These are phyloP conservation scores for Penicillium rolfsii DNA, from an alignment of 2,329 filamentous ascomycete genomes.

Conservation along the genomic window DNA sequence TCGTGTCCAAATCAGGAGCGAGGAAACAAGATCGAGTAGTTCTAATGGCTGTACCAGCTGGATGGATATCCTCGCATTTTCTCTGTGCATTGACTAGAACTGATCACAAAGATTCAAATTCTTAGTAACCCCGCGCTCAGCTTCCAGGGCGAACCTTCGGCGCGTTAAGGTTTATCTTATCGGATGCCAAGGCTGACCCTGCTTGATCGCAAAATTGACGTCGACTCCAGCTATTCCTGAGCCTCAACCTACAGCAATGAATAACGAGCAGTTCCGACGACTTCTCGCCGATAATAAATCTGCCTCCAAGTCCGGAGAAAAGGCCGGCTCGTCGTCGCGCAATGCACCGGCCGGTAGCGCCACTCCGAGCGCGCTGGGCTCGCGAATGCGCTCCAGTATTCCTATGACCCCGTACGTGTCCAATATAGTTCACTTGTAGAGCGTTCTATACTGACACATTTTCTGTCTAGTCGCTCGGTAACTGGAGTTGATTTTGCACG, in stretches of 20 bases:
- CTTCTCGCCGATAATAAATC: conserved; percentile 65
- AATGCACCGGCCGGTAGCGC: conserved; percentile 46
- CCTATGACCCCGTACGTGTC: conserved; percentile 85
- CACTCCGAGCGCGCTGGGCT: conserved; percentile 66
- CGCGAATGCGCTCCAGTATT: conserved; percentile 76
- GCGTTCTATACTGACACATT: conserved; percentile 12
- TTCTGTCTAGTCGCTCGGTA: conserved; percentile 64
- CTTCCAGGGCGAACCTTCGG: conserved; percentile 2
- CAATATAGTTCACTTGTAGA: not conserved
- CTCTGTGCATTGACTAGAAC: not conserved
- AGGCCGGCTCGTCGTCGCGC: conserved; percentile 18
- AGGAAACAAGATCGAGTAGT: too few relatives aligned
- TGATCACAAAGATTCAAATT: not conserved
- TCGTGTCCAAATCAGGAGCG: too few relatives aligned
- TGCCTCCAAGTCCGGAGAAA: conserved; percentile 23
- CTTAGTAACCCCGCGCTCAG: not conserved
- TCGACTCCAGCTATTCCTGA: conserved; percentile 9
- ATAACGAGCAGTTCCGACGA: conserved; percentile 91
- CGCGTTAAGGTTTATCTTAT: conserved; percentile 17
- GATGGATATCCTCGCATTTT: not conserved
- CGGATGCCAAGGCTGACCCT: conserved; percentile 23
- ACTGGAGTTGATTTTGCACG: conserved; percentile 73
- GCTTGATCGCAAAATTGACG: conserved; percentile 20
- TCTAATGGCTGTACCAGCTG: not conserved
- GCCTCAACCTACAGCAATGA: conserved; percentile 63